phyloP scores from a whole-genome alignment of 805 yeast species.

The Starmerella asiatica region DNA sequence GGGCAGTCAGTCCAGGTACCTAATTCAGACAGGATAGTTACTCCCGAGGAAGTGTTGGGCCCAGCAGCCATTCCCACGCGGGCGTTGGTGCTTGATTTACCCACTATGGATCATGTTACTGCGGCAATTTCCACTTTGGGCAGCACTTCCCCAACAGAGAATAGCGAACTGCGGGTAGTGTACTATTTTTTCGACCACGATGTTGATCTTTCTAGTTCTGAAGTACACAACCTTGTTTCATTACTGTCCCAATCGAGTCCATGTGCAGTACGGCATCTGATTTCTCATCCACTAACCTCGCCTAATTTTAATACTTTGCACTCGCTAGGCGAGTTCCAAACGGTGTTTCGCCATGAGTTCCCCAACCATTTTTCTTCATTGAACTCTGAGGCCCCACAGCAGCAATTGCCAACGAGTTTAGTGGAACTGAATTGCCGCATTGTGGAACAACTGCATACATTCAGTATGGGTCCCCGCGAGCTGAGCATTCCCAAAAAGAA shows the following conservation, averaged over 20 bases:
- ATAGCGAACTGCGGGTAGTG: constrained; percentile 34
- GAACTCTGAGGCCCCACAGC: constrained; percentile 13
- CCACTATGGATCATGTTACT: constrained; percentile 36
- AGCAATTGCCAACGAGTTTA: constrained; percentile 9
- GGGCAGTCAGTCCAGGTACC: constrained; percentile 40
- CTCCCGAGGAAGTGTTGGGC: constrained; percentile 62
- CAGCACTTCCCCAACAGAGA: background rate
- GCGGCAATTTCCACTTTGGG: constrained; percentile 18
- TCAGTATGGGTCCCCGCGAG: constrained; percentile 10
- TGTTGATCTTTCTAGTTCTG: constrained; percentile 31
- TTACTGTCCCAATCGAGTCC: constrained; percentile 35
- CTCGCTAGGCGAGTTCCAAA: constrained; percentile 35
- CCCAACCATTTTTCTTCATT: constrained; percentile 24
- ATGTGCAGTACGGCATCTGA: constrained; percentile 35
- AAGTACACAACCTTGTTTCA: constrained; percentile 7
- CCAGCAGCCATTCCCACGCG: constrained; percentile 45
- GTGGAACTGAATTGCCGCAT: background rate
- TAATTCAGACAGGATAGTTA: constrained; percentile 27
- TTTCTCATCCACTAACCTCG: constrained; percentile 58
- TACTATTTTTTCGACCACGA: constrained; percentile 67
- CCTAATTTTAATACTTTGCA: constrained; percentile 49
- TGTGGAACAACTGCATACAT: constrained; percentile 5
- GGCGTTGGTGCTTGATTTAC: constrained; percentile 61
- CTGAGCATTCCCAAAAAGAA: background rate
- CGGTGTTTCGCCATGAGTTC: constrained; percentile 20